Percentiles rank a stretch among this genome's conserved stretches.
Conservation (phyloP, 108 stramenopile genomes). For the Fragilariopsis cylindrus region DNA sequence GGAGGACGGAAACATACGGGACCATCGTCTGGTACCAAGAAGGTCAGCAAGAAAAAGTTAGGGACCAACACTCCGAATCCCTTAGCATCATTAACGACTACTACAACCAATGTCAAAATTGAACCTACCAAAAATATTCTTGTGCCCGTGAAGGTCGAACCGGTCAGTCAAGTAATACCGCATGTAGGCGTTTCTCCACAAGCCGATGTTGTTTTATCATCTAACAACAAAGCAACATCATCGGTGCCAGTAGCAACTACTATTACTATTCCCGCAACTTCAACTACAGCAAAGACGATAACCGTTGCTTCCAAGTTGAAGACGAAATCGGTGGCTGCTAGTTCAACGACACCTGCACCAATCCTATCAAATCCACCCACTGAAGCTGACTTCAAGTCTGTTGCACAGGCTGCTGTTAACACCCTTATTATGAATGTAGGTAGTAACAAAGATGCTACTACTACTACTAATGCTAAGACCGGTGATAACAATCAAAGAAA, state of each 20-base stretch:
- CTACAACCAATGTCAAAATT: too few species aligned
- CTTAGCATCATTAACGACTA: too few species aligned
- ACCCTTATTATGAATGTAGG: conserved; percentile 71
- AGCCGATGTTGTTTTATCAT: background rate
- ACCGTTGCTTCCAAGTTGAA: conserved; percentile 10
- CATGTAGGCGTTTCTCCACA: background rate
- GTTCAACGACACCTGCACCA: conserved; percentile 10
- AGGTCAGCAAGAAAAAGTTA: conserved; percentile 6
- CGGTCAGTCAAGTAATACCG: background rate
- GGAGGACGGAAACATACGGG: background rate
- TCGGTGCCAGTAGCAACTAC: background rate
- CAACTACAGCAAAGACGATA: background rate
- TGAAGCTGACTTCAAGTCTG: conserved; percentile 76
- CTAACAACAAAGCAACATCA: background rate
- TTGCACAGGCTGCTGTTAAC: conserved; percentile 77
- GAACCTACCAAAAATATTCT: too few species aligned
- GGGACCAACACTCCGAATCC: too few species aligned
- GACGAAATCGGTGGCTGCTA: background rate
- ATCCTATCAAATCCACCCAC: conserved; percentile 28
- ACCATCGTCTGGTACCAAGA: background rate
- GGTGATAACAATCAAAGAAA: conserved; percentile 1
- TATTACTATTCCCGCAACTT: conserved; percentile 6
- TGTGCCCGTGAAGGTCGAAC: background rate
- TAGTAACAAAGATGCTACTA: conserved; percentile 8
- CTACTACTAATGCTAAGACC: conserved; percentile 8